phyloP scores from a whole-genome alignment of 2,329 filamentous ascomycete species.

The Capronia americana region DNA sequence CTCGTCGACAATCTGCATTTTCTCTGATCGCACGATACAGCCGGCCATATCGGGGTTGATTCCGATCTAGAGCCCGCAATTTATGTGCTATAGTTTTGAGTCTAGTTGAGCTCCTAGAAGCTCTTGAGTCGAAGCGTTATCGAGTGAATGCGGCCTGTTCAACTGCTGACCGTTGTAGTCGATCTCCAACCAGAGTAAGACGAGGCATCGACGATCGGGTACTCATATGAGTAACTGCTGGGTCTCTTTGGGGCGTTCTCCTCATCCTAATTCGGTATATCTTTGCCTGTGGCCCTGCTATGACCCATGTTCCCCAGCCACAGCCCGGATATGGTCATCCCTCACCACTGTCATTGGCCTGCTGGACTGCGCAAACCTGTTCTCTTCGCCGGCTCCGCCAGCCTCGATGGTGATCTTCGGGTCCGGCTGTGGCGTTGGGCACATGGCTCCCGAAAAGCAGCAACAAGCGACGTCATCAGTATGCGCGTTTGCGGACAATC shows the following conservation, averaged over 20 bases:
- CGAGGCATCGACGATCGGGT: constrained; percentile 1
- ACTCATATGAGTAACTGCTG: neutral
- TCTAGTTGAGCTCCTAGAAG: neutral
- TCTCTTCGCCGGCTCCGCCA: neutral
- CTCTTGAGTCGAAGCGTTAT: neutral
- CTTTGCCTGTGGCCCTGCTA: neutral
- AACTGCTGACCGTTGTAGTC: neutral
- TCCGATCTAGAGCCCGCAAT: neutral
- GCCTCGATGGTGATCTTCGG: constrained; percentile 4
- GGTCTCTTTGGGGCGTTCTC: neutral
- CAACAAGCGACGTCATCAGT: constrained; percentile 35
- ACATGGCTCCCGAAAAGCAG: constrained; percentile 35
- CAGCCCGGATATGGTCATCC: constrained; percentile 4
- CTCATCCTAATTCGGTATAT: constrained; percentile 3
- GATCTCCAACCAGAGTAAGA: neutral
- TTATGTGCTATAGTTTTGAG: neutral
- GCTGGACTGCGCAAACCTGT: constrained; percentile 11
- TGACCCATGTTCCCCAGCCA: constrained; percentile 27
- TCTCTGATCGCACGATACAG: neutral
- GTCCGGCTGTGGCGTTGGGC: constrained; percentile 20
- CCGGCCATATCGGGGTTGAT: neutral
- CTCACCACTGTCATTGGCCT: constrained; percentile 13
- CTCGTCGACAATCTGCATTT: neutral
- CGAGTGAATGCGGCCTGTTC: neutral
- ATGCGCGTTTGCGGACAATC: constrained; percentile 26